A percentile compares a stretch with the other conserved stretches of the same genome.
These are phyloP conservation scores for Trichodelitschia bisporula DNA, from an alignment of 495 filamentous ascomycete genomes.

Conservation along the genomic window DNA sequence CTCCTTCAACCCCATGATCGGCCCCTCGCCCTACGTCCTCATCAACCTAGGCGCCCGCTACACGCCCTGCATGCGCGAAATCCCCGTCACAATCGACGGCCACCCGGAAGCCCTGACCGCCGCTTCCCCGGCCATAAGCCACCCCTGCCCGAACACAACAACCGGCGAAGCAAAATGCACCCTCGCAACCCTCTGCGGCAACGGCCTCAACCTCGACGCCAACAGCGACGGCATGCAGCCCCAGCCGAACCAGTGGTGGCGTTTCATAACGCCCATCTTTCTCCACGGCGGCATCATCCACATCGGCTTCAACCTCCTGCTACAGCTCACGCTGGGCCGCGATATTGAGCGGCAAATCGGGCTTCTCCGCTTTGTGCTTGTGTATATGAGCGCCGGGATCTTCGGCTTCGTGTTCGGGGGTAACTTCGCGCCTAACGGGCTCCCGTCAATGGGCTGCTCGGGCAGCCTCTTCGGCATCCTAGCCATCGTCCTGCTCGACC, in stretches of 20 bases:
- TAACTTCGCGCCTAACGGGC: conserved; percentile 60
- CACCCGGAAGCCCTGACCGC: conserved; percentile 9
- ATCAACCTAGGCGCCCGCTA: conserved; percentile 95
- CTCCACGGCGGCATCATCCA: conserved; percentile 82
- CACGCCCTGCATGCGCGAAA: conserved; percentile 81
- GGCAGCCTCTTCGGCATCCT: conserved; percentile 79
- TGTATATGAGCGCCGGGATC: conserved; percentile 78
- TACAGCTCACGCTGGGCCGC: conserved; percentile 63
- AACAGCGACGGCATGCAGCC: conserved; percentile 19
- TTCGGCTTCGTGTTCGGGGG: conserved; percentile 93
- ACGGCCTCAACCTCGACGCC: conserved; percentile 24
- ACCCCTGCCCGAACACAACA: conserved; percentile 58
- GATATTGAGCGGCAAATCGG: conserved; percentile 86
- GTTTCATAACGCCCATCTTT: conserved; percentile 91
- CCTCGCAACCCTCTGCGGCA: conserved; percentile 60
- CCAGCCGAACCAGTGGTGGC: conserved; percentile 81
- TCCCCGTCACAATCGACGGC: conserved; percentile 32
- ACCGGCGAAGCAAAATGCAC: conserved; percentile 32
- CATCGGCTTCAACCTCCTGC: conserved; percentile 81
- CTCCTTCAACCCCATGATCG: conserved; percentile 87
- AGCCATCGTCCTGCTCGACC: conserved; percentile 64
- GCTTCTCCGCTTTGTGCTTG: conserved; percentile 56
- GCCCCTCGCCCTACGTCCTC: conserved; percentile 65
- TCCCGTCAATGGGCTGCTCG: conserved; percentile 70
- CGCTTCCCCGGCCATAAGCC: conserved; percentile 19